These are phyloP conservation scores for Talaromyces proteolyticus DNA, from an alignment of 495 filamentous ascomycete species.

Conservation along the genomic window DNA sequence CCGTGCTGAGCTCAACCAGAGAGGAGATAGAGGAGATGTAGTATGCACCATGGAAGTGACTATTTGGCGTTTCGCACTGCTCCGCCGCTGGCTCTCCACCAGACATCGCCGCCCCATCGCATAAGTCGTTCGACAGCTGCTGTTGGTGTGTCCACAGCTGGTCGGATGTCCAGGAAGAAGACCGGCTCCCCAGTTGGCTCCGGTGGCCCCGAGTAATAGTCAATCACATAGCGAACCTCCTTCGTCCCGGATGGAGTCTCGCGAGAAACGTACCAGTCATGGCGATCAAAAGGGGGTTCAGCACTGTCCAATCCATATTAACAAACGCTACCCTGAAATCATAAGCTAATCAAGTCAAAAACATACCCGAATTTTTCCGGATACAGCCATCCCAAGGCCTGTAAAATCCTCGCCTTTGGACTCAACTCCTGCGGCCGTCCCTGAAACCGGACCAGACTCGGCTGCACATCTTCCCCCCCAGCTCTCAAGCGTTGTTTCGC, in stretches of 20 bases:
- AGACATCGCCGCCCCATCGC: slow-evolving; percentile 89
- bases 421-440: slow-evolving; percentile 84
- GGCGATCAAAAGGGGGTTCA: slow-evolving; percentile 91
- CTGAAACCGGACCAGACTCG: slow-evolving; percentile 77
- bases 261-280: slow-evolving; percentile 91
- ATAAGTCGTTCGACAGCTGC: slow-evolving; percentile 77
- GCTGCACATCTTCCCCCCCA: slow-evolving; percentile 40
- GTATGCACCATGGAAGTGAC: neutral
- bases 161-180: slow-evolving; percentile 95
- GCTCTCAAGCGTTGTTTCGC: slow-evolving; percentile 31
- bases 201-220: slow-evolving; percentile 87
- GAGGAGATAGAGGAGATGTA: neutral
- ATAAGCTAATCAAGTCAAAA: no score
- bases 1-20: neutral
- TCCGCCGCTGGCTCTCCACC: slow-evolving; percentile 84
- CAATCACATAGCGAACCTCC: slow-evolving; percentile 93
- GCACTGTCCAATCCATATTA: slow-evolving; percentile 34
- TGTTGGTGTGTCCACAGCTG: slow-evolving; percentile 78
- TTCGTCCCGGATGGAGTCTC: slow-evolving; percentile 51
- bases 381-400: slow-evolving; percentile 69
- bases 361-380: slow-evolving; percentile 72
- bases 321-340: no score
- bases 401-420: slow-evolving; percentile 79
- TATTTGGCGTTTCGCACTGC: slow-evolving; percentile 40
- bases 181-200: slow-evolving; percentile 90